Percentiles rank a stretch among this genome's conserved stretches.
These are phyloP conservation scores for Sungouiozyma ichnusensis DNA, from an alignment of 805 yeast species.

Conservation along the genomic window DNA sequence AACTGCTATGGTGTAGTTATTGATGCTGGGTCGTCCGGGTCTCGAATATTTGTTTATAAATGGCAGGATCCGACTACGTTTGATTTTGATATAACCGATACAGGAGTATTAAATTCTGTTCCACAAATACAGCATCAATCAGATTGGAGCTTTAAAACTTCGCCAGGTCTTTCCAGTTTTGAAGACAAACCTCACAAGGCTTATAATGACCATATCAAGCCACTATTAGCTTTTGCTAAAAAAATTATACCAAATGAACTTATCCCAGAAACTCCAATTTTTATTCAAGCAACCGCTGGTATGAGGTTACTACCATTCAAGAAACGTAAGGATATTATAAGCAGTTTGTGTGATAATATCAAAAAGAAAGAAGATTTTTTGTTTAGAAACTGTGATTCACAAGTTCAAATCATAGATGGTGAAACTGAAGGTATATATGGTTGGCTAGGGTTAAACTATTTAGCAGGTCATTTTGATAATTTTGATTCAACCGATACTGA, in stretches of 20 bases:
- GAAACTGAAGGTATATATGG: slow-evolving; percentile 92
- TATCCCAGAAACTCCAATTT: slow-evolving; percentile 67
- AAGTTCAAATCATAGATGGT: slow-evolving; percentile 84
- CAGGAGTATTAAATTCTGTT: slow-evolving; percentile 39
- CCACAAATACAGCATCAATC: slow-evolving; percentile 56
- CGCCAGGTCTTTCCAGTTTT: slow-evolving; percentile 78
- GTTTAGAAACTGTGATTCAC: slow-evolving; percentile 48
- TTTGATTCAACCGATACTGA: slow-evolving; percentile 28
- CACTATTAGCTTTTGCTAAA: slow-evolving; percentile 59
- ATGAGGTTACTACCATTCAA: slow-evolving; percentile 65
- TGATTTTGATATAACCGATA: slow-evolving; percentile 8
- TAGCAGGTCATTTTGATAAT: slow-evolving; percentile 53
- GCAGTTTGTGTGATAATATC: slow-evolving; percentile 50
- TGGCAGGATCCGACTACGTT: slow-evolving; percentile 50
- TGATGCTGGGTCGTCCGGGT: slow-evolving; percentile 95
- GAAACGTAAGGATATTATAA: slow-evolving; percentile 44
- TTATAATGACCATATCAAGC: slow-evolving; percentile 62
- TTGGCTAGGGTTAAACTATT: slow-evolving; percentile 85
- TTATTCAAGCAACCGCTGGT: slow-evolving; percentile 93
- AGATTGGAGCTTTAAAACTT: slow-evolving; percentile 60
- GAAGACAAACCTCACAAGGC: slow-evolving; percentile 42
- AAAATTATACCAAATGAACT: slow-evolving; percentile 53
- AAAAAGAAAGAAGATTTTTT: slow-evolving; percentile 45
- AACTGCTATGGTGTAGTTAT: slow-evolving; percentile 70
- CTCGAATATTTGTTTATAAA: slow-evolving; percentile 70